Evolutionary conservation across 2,329 filamentous ascomycete species (phyloP).

Genomic region (Chlorencoelia australis): DNA sequence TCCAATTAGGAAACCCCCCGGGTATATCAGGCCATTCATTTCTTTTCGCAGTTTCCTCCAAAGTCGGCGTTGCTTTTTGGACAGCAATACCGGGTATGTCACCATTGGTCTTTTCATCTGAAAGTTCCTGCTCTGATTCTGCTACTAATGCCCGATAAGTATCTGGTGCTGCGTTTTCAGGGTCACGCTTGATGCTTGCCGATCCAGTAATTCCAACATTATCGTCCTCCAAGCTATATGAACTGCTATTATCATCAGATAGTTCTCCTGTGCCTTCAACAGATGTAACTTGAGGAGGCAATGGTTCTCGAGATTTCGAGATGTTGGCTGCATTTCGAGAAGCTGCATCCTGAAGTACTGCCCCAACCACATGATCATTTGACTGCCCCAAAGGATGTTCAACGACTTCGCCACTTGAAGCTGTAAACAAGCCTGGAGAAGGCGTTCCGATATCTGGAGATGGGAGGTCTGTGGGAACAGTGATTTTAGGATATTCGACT

Average conservation of each 20-base stretch:
- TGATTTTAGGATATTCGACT: slow-evolving; percentile 19
- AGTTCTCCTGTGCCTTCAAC: slow-evolving; percentile 55
- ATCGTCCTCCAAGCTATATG: slow-evolving; percentile 24
- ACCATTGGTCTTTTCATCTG: slow-evolving; percentile 5
- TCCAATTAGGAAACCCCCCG: slow-evolving; percentile 43
- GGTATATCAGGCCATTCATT: slow-evolving; percentile 33
- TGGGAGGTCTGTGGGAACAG: not conserved
- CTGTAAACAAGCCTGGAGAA: slow-evolving; percentile 20
- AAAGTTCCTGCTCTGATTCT: slow-evolving; percentile 3
- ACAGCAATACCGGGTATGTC: slow-evolving; percentile 35
- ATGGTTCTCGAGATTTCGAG: slow-evolving; percentile 49
- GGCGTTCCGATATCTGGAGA: slow-evolving; percentile 16
- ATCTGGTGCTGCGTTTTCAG: slow-evolving; percentile 10
- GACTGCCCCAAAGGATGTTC: slow-evolving; percentile 33
- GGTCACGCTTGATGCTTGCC: slow-evolving; percentile 13
- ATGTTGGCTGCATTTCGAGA: slow-evolving; percentile 45
- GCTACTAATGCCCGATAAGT: slow-evolving; percentile 11
- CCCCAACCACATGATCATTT: slow-evolving; percentile 48
- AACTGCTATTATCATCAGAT: slow-evolving; percentile 42
- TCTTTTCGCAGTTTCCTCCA: slow-evolving; percentile 28
- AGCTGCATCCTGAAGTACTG: slow-evolving; percentile 45
- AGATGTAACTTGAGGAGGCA: slow-evolving; percentile 61
- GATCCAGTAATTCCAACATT: slow-evolving; percentile 9
- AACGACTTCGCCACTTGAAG: slow-evolving; percentile 11
- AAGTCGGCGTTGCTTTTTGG: slow-evolving; percentile 36